Conservation (phyloP, 139 green algal genomes). For the Chlamydomonas applanata region DNA sequence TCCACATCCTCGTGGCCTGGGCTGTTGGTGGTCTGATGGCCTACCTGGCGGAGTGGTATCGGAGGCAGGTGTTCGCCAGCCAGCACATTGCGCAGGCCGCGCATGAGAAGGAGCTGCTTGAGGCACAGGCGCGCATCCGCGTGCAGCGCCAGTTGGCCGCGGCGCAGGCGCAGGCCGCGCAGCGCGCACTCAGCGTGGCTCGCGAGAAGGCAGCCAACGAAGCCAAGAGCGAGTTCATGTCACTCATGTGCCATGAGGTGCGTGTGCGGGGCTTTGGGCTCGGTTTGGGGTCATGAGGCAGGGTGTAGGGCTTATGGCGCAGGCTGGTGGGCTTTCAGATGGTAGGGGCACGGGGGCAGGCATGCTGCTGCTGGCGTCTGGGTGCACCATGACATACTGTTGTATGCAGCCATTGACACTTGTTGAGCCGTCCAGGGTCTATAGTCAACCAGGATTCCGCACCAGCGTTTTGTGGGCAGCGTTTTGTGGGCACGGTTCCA, state of each 20-base stretch:
- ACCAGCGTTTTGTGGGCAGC: no score
- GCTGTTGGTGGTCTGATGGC: slow-evolving; percentile 74
- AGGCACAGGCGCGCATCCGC: slow-evolving; percentile 54
- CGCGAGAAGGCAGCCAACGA: slow-evolving; percentile 77
- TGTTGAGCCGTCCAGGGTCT: no score
- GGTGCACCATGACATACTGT: no score
- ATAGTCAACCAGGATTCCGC: no score
- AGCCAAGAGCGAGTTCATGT: slow-evolving; percentile 67
- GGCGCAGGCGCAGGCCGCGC: slow-evolving; percentile 55
- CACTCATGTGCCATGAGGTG: slow-evolving; percentile 54
- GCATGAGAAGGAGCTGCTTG: slow-evolving; percentile 73
- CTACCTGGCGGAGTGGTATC: slow-evolving; percentile 72
- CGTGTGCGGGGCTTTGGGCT: neutral
- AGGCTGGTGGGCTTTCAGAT: no score
- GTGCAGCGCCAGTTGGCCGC: slow-evolving; percentile 56
- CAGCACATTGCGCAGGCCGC: slow-evolving; percentile 54
- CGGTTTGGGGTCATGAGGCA: neutral
- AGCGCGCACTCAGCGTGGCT: slow-evolving; percentile 60
- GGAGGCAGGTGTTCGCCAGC: slow-evolving; percentile 69
- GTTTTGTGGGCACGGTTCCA: no score
- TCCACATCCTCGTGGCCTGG: slow-evolving; percentile 76
- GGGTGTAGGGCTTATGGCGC: neutral
- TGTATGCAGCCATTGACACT: no score
- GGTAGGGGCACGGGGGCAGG: no score
- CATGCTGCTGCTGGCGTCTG: no score